Evolutionary conservation across 1,139 yeast species (phyloP).

Genomic region (Candida glucosophila): DNA sequence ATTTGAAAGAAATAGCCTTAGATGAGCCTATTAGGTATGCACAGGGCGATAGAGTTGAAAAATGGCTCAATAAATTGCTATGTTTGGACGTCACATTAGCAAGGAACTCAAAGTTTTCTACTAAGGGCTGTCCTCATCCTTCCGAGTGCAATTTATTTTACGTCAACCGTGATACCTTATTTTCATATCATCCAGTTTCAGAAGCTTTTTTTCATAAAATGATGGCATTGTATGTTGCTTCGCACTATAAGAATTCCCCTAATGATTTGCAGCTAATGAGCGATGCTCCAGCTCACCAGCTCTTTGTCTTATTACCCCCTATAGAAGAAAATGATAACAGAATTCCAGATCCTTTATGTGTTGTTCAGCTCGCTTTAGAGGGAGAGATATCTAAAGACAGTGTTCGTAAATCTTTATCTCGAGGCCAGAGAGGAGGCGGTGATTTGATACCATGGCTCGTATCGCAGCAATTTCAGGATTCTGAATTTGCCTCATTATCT

Average conservation of each 20-base stretch:
- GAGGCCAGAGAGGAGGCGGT: constrained; percentile 98
- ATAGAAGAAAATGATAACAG: constrained; percentile 74
- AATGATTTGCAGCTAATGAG: constrained; percentile 94
- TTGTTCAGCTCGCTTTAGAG: constrained; percentile 87
- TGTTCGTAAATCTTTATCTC: constrained; percentile 77
- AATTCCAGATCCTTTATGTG: constrained; percentile 95
- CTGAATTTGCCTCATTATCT: constrained; percentile 89
- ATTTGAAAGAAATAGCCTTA: constrained; percentile 72
- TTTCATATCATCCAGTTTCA: constrained; percentile 93
- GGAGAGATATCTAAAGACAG: constrained; percentile 94
- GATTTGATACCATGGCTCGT: constrained; percentile 97
- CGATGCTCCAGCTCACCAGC: constrained; percentile 98
- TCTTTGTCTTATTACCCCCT: constrained; percentile 88
- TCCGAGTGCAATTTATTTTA: constrained; percentile 79
- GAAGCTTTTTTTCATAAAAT: constrained; percentile 89
- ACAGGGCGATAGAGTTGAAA: constrained; percentile 95
- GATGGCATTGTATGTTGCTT: constrained; percentile 96
- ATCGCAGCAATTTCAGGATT: constrained; percentile 97
- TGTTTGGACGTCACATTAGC: constrained; percentile 84
- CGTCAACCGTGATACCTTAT: constrained; percentile 89
- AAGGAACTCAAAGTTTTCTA: constrained; percentile 56
- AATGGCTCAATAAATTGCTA: constrained; percentile 85
- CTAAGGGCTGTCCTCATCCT: constrained; percentile 90
- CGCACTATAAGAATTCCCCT: constrained; percentile 96
- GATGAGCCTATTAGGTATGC: constrained; percentile 97